Evolutionary conservation across 345 rosid genomes (phyloP), one percentile per base, ranked within the genome.

Genomic region (Erucastrum elatum): DNA sequence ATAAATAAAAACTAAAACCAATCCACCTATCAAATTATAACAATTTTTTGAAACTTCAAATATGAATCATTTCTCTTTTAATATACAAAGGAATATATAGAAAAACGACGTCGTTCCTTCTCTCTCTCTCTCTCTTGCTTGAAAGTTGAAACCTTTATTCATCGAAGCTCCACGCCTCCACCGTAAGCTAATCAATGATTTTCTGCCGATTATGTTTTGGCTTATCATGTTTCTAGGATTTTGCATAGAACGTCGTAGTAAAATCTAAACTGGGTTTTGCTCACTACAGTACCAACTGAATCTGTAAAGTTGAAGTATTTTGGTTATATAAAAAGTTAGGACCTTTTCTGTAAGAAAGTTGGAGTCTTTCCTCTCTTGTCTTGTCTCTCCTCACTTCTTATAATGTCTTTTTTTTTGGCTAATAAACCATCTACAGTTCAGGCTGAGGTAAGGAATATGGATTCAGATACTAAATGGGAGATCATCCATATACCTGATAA

Each of bases 401-500:
- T 25, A 2, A 13, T 44, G 41, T 35, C 1, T 1, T 35, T 35
- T 33, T 39, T 39, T 66, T 37, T 34, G 66, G n/a, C 26, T 49
- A 29, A 34, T 61, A 33, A 62, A 55, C 34, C n/a, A 4, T 77
- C 25, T 60, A 15, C 39, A 61, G 55, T 46, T 60, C 33, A 73
- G 76, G 5, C 29, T 68, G 9, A 62, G 31, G 55, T 17, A 62
- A 71, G 27, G 13, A 37, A 29, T 29, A 67, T 80, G 83, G 71
- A 75, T 64, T 75, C 76, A 69, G 77, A 51, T 10, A 44, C 34
- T n/a, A n/a, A n/a, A 4, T 85, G 84, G 85, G 59, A 80, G 68
- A 86, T 94, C 39, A 34, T 88, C 3, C 79, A 89, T 70, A 59
- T 91, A 39, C 96, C 97, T 9, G 89, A 82, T 34, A 88, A 82